These are phyloP conservation scores for Aspergillus sp. DNA, from an alignment of 2,329 filamentous ascomycete genomes.

Conservation along the genomic window DNA sequence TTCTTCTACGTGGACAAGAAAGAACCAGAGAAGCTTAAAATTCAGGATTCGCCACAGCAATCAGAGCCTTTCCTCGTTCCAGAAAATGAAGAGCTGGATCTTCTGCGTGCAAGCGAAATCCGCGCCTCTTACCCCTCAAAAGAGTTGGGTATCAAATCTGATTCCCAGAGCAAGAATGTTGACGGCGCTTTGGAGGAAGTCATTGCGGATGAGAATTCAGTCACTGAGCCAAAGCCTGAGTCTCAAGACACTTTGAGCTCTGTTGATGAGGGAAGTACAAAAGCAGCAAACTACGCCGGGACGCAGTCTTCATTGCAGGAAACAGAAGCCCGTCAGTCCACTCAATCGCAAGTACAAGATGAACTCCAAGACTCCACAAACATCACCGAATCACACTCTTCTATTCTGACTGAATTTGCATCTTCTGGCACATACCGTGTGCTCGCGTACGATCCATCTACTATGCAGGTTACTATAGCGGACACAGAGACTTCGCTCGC, in stretches of 20 bases:
- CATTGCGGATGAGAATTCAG: slow-evolving; percentile 11
- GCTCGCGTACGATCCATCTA: slow-evolving; percentile 32
- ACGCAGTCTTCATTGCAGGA: not conserved
- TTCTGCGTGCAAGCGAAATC: slow-evolving; percentile 31
- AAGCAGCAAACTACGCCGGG: slow-evolving; percentile 6
- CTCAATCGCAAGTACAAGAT: no score
- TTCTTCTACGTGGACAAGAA: not conserved
- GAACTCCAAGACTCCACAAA: no score
- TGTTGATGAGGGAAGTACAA: not conserved
- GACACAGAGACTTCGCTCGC: slow-evolving; percentile 28
- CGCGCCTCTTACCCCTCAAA: slow-evolving; percentile 23
- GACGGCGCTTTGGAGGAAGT: slow-evolving; percentile 16
- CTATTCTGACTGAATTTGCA: not conserved
- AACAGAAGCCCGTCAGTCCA: no score
- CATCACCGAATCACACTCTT: not conserved
- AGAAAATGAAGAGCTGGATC: slow-evolving; percentile 25
- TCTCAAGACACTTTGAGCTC: slow-evolving; percentile 6
- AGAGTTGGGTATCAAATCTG: slow-evolving; percentile 13
- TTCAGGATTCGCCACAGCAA: slow-evolving; percentile 1
- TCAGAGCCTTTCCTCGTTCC: slow-evolving; percentile 4
- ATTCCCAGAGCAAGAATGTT: slow-evolving; percentile 10
- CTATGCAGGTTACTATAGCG: slow-evolving; percentile 22
- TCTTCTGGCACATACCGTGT: slow-evolving; percentile 24
- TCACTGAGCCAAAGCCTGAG: slow-evolving; percentile 13
- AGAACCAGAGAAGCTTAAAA: not conserved